These are phyloP conservation scores for Claviceps sorghi DNA, from an alignment of 2,329 filamentous ascomycete genomes.

Conservation along the genomic window DNA sequence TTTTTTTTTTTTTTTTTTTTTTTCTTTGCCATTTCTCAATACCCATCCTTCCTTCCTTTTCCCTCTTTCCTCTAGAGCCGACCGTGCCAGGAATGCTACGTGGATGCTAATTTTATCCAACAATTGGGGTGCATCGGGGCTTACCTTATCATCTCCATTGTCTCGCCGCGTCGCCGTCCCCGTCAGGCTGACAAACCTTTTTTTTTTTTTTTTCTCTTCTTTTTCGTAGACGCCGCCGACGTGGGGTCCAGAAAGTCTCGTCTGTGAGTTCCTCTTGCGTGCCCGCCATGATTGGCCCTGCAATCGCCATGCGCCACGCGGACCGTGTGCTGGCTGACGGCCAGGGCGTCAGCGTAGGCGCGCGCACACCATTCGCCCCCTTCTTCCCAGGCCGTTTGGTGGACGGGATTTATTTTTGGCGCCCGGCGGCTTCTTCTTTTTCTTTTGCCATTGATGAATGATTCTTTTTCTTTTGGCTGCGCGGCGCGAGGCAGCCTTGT, in stretches of 20 bases:
- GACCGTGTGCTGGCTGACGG: not conserved
- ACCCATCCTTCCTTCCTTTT: no score
- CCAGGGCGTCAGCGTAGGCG: no score
- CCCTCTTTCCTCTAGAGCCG: no score
- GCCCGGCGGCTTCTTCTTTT: not conserved
- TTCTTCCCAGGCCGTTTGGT: not conserved
- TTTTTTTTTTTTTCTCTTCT: not conserved
- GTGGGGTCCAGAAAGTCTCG: no score
- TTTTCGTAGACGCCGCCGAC: not conserved
- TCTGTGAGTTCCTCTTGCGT: no score
- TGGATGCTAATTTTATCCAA: not conserved
- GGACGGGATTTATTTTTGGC: not conserved
- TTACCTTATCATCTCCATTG: not conserved
- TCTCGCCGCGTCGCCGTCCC: not conserved
- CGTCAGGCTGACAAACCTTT: no score
- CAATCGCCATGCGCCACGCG: not conserved
- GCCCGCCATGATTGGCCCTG: no score
- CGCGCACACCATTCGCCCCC: not conserved
- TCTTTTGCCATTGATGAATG: no score
- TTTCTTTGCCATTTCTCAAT: no score
- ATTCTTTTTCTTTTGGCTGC: not conserved
- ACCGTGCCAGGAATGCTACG: not conserved
- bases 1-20: no score
- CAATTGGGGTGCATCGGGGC: not conserved
- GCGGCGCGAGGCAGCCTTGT: no score